phyloP scores from a whole-genome alignment of 257 asterid species.

The Vinca minor region DNA sequence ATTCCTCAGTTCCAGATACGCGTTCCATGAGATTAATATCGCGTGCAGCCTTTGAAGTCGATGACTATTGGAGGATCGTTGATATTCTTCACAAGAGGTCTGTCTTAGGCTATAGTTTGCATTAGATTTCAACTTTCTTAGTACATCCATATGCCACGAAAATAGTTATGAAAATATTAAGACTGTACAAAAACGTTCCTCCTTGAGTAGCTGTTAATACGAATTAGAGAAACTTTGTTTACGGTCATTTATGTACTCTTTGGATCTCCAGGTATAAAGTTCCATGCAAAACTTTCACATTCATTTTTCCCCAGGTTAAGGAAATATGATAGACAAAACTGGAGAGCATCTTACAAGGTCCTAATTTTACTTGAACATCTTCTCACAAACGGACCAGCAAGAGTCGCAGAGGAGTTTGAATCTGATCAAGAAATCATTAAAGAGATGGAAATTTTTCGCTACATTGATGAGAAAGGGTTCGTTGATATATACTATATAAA shows the following conservation, averaged over 20 bases:
- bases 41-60: constrained; percentile 90
- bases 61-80: constrained; percentile 68
- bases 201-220: no score
- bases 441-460: constrained; percentile 46
- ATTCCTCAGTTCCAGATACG: constrained; percentile 43
- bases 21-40: constrained; percentile 59
- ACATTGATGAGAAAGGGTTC: constrained; percentile 63
- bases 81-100: constrained; percentile 66
- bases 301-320: constrained; percentile 36
- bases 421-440: constrained; percentile 37
- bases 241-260: no score
- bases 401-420: constrained; percentile 76
- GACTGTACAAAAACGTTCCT: no score
- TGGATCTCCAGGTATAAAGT: no score
- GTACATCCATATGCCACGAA: no score
- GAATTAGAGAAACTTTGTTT: no score
- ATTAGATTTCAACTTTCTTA: not conserved
- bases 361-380: constrained; percentile 58
- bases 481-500: not conserved
- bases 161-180: no score
- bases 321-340: constrained; percentile 47
- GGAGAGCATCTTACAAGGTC: constrained; percentile 73
- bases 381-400: constrained; percentile 76
- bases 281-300: not conserved
- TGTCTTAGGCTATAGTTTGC: not conserved